Conservation (phyloP, 345 rosid genomes). For the Syzygium aqueum region DNA sequence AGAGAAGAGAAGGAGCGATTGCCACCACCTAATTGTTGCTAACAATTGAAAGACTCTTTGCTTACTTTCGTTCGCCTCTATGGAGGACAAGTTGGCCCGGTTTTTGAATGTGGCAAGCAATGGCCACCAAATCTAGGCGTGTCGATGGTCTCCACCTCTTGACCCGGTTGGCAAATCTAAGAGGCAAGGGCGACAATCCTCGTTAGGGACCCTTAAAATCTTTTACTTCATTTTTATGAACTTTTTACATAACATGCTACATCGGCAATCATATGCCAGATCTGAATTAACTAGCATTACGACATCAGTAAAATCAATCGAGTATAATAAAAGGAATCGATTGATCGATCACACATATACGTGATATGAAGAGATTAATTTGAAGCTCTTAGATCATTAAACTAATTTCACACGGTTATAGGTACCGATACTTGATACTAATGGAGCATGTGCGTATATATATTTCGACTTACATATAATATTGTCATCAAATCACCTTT, state of each 20-base stretch:
- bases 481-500: background rate
- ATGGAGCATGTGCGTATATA: background rate
- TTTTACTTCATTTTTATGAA: background rate
- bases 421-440: no score
- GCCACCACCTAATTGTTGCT: background rate
- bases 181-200: background rate
- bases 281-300: background rate
- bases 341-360: no score
- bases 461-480: background rate
- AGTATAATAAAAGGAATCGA: background rate
- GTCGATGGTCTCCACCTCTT: background rate
- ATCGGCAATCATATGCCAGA: background rate
- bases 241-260: background rate
- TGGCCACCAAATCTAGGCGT: background rate
- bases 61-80: background rate
- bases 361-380: background rate
- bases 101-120: background rate
- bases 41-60: background rate
- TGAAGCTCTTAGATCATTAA: background rate
- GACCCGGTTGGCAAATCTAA: background rate
- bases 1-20: background rate
- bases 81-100: background rate
- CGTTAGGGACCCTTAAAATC: background rate
- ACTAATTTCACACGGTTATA: background rate
- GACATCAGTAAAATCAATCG: background rate